Evolutionary conservation across 305 asterid genomes (phyloP).

Genomic region (Nicotiana rustica): DNA sequence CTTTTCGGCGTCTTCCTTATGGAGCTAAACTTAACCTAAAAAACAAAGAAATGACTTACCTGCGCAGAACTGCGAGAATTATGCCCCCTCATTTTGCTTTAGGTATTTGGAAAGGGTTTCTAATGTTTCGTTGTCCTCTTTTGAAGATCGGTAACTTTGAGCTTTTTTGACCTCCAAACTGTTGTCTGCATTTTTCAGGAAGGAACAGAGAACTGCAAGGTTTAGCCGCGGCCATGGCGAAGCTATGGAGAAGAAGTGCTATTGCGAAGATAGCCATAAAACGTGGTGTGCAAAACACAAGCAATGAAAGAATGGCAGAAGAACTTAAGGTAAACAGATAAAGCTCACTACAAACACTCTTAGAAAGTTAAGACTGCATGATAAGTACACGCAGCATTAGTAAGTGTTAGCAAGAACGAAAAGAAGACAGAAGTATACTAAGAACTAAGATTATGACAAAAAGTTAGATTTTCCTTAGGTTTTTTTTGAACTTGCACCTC

Average conservation of each 20-base stretch:
- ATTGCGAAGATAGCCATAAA: constrained; percentile 91
- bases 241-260: constrained; percentile 84
- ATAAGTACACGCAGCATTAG: background rate
- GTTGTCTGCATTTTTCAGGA: constrained; percentile 48
- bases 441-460: background rate
- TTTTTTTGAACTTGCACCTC: constrained; percentile 26
- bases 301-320: constrained; percentile 90
- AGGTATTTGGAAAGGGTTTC: constrained; percentile 50
- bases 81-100: constrained; percentile 94
- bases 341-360: background rate
- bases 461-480: background rate
- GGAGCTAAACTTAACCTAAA: constrained; percentile 61
- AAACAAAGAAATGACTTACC: constrained; percentile 73
- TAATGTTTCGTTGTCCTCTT: constrained; percentile 2
- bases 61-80: constrained; percentile 70
- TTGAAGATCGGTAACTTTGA: background rate
- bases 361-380: background rate
- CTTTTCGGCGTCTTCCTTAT: constrained; percentile 76
- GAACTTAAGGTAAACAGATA: constrained; percentile 76
- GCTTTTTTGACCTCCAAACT: background rate
- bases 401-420: constrained; percentile 8
- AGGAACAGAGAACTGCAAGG: constrained; percentile 91
- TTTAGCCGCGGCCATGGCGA: constrained; percentile 90
- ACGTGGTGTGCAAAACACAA: constrained; percentile 84
- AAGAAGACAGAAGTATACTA: background rate